These are phyloP conservation scores for Turnera subulata DNA, from an alignment of 345 rosid genomes.

Conservation along the genomic window DNA sequence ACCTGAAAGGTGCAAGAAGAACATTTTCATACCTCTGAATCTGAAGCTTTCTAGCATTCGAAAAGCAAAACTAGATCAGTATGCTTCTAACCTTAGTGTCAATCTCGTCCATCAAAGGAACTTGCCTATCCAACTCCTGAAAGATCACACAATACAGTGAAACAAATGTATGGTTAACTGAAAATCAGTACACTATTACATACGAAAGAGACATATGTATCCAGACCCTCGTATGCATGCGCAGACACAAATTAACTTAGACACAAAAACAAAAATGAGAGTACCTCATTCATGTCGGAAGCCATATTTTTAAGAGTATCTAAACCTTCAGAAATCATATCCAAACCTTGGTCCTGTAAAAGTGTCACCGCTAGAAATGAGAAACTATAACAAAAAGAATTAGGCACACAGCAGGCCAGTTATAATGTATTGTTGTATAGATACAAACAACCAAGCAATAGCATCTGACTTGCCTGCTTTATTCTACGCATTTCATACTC, in stretches of 20 bases:
- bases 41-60: not conserved
- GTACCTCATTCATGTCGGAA: constrained; percentile 92
- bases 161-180: constrained; percentile 11
- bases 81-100: constrained; percentile 65
- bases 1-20: constrained; percentile 43
- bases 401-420: too few species aligned
- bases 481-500: constrained; percentile 93
- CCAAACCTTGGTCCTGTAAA: constrained; percentile 89
- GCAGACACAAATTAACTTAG: not conserved
- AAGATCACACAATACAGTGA: constrained; percentile 11
- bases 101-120: constrained; percentile 98
- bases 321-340: constrained; percentile 89
- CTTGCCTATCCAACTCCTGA: constrained; percentile 96
- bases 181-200: constrained; percentile 8
- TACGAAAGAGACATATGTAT: constrained; percentile 5
- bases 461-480: constrained; percentile 70
- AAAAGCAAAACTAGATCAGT: constrained; percentile 8
- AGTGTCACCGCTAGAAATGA: constrained; percentile 14
- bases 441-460: not conserved
- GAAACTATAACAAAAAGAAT: not conserved
- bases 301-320: constrained; percentile 98
- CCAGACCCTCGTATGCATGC: not conserved
- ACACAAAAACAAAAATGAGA: not conserved
- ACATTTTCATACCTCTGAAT: constrained; percentile 11
- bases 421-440: too few species aligned